Evolutionary conservation across 2,329 filamentous ascomycete genomes (phyloP).

Genomic region (Talaromyces atroroseus): DNA sequence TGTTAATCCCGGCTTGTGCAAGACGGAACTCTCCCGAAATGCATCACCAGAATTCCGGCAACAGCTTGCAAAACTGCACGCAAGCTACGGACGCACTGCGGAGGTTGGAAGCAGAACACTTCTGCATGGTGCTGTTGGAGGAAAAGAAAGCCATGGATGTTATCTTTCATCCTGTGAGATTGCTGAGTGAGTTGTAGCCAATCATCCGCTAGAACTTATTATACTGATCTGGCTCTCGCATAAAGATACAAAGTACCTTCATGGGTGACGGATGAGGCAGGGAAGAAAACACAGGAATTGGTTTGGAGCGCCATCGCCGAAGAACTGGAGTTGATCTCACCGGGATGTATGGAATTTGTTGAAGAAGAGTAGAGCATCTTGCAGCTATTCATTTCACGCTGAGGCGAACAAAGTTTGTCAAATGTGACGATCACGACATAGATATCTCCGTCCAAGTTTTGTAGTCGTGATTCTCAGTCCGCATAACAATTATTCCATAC

Average conservation of each 20-base stretch:
- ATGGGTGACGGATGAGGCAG: slow-evolving; percentile 10
- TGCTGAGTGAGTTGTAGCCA: slow-evolving; percentile 8
- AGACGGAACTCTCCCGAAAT: slow-evolving; percentile 22
- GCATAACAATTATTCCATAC: neutral
- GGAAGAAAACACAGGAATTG: slow-evolving; percentile 1
- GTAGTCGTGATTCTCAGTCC: neutral
- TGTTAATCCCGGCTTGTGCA: slow-evolving; percentile 27
- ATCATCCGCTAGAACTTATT: neutral
- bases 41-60: slow-evolving; percentile 22
- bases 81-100: slow-evolving; percentile 20
- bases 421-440: neutral
- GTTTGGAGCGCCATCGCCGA: slow-evolving; percentile 4
- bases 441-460: neutral
- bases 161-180: slow-evolving; percentile 7
- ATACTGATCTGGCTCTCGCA: neutral
- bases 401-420: too few species aligned
- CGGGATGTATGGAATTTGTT: slow-evolving; percentile 2
- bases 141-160: slow-evolving; percentile 23
- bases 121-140: slow-evolving; percentile 24
- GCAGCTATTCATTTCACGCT: too few species aligned
- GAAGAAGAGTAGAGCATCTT: neutral
- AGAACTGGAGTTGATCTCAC: slow-evolving; percentile 12
- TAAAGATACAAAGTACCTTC: slow-evolving; percentile 3
- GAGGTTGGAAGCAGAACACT: slow-evolving; percentile 29
- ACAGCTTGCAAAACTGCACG: slow-evolving; percentile 19